Evolutionary conservation across 805 yeast genomes (phyloP).

Genomic region (Torulaspora delbrueckii): DNA sequence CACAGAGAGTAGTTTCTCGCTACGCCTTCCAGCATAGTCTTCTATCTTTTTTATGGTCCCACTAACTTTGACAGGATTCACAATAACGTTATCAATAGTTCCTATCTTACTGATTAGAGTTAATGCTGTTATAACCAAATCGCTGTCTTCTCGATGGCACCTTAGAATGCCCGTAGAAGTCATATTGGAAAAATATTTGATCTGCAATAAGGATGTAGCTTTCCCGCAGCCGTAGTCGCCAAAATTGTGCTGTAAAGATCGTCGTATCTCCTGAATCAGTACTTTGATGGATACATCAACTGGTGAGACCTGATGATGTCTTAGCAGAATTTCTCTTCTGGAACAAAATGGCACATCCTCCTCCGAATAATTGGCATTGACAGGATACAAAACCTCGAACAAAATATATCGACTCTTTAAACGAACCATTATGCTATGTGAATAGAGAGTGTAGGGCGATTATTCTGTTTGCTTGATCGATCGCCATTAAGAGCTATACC

Average conservation of each 20-base stretch:
- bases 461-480: background rate
- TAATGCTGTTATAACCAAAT: slow-evolving; percentile 63
- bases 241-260: slow-evolving; percentile 54
- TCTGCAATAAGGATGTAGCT: slow-evolving; percentile 51
- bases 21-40: slow-evolving; percentile 54
- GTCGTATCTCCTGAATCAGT: slow-evolving; percentile 50
- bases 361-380: slow-evolving; percentile 22
- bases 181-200: slow-evolving; percentile 75
- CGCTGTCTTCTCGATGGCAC: slow-evolving; percentile 61
- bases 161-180: slow-evolving; percentile 84
- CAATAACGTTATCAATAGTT: slow-evolving; percentile 43
- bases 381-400: slow-evolving; percentile 74
- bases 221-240: slow-evolving; percentile 78
- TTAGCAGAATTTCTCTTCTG: slow-evolving; percentile 32
- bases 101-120: slow-evolving; percentile 49
- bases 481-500: background rate
- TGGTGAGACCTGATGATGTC: slow-evolving; percentile 50
- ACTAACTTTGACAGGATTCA: slow-evolving; percentile 65
- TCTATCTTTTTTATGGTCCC: slow-evolving; percentile 89
- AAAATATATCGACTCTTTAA: slow-evolving; percentile 78
- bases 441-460: background rate
- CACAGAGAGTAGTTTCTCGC: slow-evolving; percentile 17
- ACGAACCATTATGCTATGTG: slow-evolving; percentile 61
- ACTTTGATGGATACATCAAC: slow-evolving; percentile 44
- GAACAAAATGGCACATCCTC: slow-evolving; percentile 1